Evolutionary conservation across 1,284 basidiomycete species (phyloP), one percentile per base, ranked within the genome.

Genomic region (Tilletia horrida): DNA sequence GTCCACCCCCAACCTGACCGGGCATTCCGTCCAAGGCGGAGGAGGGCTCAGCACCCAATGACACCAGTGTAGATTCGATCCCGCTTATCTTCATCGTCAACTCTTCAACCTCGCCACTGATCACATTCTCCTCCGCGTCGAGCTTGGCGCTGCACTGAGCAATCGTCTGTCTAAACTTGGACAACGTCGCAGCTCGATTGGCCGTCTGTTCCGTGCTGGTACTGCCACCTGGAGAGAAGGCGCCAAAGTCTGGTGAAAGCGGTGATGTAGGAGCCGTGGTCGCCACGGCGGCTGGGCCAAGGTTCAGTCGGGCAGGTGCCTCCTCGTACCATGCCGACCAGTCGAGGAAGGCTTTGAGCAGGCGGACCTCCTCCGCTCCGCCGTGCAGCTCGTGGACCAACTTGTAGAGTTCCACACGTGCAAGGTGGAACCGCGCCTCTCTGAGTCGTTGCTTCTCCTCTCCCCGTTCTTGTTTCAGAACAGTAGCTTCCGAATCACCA

Each of bases 371-470:
- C 18, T 71, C 66, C 48, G 64, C 65, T 18, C 76, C 75, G 3
- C 74, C 76, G 44, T 78, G 75, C 35, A 78, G 55, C 27, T 61
- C 55, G 31, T 61, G 47, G 6, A 70, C 43, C 42, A 59, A 21
- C 18, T 48, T 25, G 43, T 67, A 75, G 25, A 76, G 65, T 27
- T 78, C 75, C 16, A 75, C 62, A 6, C 76, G 67, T 0, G 74
- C 71, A 18, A 71, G 66, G 47, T 72, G 69, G 67, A 78, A 78
- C 13, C 69, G 69, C 31, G 72, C 62, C 59, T 78, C 72, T 13
- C 76, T 67, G 23, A 75, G 31, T 50, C 68, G 72, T 43, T 78
- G 76, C 71, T 77, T 74, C n/a, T 76, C 75, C 40, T 78, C 73
- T 2, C 69, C 48, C 3, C 71, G 64, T 35, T 73, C 73, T 29